Base-by-base conservation (phyloP, 352 stramenopile genomes). In the Pythium sukuiense region DNA sequence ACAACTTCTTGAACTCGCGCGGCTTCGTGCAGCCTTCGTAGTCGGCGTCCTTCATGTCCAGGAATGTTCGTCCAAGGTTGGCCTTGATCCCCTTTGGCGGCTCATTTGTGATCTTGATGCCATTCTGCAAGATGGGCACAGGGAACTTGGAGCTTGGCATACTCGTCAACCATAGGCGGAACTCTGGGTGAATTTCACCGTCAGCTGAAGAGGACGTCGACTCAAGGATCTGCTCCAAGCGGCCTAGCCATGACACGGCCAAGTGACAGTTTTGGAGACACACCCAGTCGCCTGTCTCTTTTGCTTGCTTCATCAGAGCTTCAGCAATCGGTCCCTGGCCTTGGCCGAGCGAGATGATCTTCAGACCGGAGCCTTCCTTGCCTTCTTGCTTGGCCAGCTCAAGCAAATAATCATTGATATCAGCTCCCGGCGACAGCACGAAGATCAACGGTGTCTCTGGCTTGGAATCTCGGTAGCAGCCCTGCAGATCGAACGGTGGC, bases 71-170 rank as follows among this genome's bases (percentile, higher is more conserved):
- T n/a, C 86, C 81, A 4, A 98, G 68, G 71, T 98, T 98, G 4
- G 92, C 92, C 27, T 88, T 88, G 59, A 98, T 90, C 20, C 94
- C 95, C 52, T 92, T 88, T 0, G 95, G 95, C 12, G 95, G 92
- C 56, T 98, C 95, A 57, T 98, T 97, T 2, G 95, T 98, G 60
- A 98, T 96, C 71, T 98, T 98, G 71, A 98, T 98, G 29, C 95
- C 93, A 59, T 97, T 98, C 70, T 98, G 95, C 13, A 98, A 76
- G 35, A 98, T 95, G 9, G 93, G 83, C 29, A 98, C 95, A 1
- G 95, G 94, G 62, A 98, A 98, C 0, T 85, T 79, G 12, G 87
- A 62, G 50, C 86, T 92, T 24, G 91, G 94, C 87, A 97, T 97
- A 73, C 90, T 98, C 14, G 95, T 98, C 39, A 98, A 77, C 93